These are phyloP conservation scores for Elaeagnus macrophylla DNA, from an alignment of 306 rosid species.

Conservation along the genomic window DNA sequence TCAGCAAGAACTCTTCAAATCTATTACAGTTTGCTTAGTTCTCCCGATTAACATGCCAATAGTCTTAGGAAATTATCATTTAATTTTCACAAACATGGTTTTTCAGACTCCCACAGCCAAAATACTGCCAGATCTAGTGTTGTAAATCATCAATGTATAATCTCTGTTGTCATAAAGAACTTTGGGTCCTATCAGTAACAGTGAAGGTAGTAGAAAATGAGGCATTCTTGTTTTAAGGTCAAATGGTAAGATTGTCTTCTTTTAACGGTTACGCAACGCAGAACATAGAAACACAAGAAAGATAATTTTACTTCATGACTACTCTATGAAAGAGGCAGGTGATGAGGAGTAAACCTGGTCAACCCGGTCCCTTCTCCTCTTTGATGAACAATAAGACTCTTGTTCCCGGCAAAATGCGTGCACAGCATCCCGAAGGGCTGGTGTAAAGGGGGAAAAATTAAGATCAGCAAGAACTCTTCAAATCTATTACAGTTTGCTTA, in stretches of 20 bases:
- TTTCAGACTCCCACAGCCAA: too few relatives aligned
- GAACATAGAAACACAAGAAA: too few relatives aligned
- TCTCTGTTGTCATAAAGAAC: too few relatives aligned
- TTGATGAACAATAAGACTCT: conserved; percentile 65
- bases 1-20: not conserved
- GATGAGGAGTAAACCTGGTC: conserved; percentile 60
- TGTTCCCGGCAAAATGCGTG: conserved; percentile 89
- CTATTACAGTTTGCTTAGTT: not conserved
- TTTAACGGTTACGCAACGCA: not conserved
- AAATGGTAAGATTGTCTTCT: not conserved
- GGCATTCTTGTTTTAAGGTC: too few relatives aligned
- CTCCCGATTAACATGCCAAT: not conserved
- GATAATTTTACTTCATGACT: not conserved
- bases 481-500: too few relatives aligned
- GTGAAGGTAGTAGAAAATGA: too few relatives aligned
- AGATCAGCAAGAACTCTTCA: not conserved
- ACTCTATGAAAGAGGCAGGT: not conserved
- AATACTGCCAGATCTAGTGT: too few relatives aligned
- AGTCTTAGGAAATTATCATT: not conserved
- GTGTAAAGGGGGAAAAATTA: conserved; percentile 18
- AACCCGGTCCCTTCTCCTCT: conserved; percentile 71
- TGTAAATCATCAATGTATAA: too few relatives aligned
- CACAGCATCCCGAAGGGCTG: conserved; percentile 91
- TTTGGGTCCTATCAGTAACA: too few relatives aligned
- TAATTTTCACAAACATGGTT: not conserved